These are phyloP conservation scores for Arachis hypogaea DNA, from an alignment of 306 rosid species.

Conservation along the genomic window DNA sequence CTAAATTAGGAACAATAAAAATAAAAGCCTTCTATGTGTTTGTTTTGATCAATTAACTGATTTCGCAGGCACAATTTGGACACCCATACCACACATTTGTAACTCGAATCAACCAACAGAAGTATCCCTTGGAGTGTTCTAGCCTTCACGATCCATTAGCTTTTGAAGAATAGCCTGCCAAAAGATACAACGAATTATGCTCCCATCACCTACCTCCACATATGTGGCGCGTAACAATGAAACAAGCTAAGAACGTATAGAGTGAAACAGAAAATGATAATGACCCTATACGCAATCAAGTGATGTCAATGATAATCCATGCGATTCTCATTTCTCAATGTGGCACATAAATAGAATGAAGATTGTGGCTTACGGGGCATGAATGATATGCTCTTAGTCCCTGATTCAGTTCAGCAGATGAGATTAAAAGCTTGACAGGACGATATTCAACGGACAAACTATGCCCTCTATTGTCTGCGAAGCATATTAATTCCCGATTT, in stretches of 20 bases:
- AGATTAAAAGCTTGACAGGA: conserved; percentile 75
- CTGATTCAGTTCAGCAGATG: conserved; percentile 64
- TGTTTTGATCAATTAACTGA: background rate
- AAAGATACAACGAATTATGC: conserved; percentile 38
- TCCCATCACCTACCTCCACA: conserved; percentile 14
- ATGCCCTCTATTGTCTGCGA: conserved; percentile 73
- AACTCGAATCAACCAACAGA: conserved; percentile 34
- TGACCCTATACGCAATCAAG: conserved; percentile 18
- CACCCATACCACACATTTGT: conserved; percentile 5
- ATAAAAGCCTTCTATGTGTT: no score
- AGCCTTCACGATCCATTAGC: conserved; percentile 60
- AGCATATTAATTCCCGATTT: conserved; percentile 70
- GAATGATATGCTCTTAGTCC: conserved; percentile 66
- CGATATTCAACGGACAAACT: conserved; percentile 71
- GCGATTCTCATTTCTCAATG: conserved; percentile 25
- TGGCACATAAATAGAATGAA: conserved; percentile 3
- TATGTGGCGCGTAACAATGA: background rate
- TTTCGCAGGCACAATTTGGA: conserved; percentile 14
- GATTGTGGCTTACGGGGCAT: conserved; percentile 71
- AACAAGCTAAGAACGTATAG: background rate
- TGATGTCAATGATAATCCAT: conserved; percentile 24
- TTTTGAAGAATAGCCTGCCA: conserved; percentile 68
- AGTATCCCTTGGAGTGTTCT: conserved; percentile 33
- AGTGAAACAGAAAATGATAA: conserved; percentile 8
- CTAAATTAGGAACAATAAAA: no score